phyloP scores from a whole-genome alignment of 805 yeast genomes.

The Naumovozyma dairenensis region DNA sequence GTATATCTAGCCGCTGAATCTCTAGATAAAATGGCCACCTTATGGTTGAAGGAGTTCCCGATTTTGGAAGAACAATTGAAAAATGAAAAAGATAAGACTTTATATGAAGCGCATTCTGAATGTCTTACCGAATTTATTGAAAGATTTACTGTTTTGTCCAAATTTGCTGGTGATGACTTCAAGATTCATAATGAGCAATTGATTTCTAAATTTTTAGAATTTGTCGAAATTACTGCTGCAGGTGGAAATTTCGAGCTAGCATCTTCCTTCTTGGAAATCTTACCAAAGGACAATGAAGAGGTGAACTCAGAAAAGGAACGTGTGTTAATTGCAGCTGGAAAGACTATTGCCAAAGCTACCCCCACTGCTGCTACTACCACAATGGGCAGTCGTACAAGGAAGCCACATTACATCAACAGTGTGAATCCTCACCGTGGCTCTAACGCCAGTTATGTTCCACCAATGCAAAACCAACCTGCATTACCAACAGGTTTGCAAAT shows the following conservation, averaged over 20 bases:
- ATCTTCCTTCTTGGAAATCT: constrained; percentile 48
- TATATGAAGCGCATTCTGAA: constrained; percentile 75
- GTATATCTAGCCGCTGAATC: constrained; percentile 77
- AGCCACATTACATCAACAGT: constrained; percentile 1
- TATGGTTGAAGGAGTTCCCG: constrained; percentile 77
- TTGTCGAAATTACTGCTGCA: constrained; percentile 67
- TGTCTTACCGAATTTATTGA: constrained; percentile 76
- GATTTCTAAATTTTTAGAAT: constrained; percentile 59
- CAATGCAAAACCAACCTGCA: neutral
- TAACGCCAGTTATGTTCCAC: constrained; percentile 4
- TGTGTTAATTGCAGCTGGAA: constrained; percentile 54
- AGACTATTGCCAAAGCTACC: constrained; percentile 9
- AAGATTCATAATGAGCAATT: constrained; percentile 27
- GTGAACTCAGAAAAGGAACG: constrained; percentile 71
- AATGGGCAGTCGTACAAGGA: too few relatives aligned
- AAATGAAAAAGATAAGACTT: constrained; percentile 38
- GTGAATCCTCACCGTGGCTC: neutral
- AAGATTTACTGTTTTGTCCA: constrained; percentile 58
- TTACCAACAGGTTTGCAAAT: too few relatives aligned
- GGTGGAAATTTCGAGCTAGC: constrained; percentile 83
- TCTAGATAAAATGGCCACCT: constrained; percentile 61
- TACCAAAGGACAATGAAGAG: constrained; percentile 68
- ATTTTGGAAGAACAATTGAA: constrained; percentile 35
- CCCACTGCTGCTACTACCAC: constrained; percentile 3
- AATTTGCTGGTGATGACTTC: constrained; percentile 15